phyloP scores from a whole-genome alignment of 441 rosid genomes.

The Adansonia rubrostipa region DNA sequence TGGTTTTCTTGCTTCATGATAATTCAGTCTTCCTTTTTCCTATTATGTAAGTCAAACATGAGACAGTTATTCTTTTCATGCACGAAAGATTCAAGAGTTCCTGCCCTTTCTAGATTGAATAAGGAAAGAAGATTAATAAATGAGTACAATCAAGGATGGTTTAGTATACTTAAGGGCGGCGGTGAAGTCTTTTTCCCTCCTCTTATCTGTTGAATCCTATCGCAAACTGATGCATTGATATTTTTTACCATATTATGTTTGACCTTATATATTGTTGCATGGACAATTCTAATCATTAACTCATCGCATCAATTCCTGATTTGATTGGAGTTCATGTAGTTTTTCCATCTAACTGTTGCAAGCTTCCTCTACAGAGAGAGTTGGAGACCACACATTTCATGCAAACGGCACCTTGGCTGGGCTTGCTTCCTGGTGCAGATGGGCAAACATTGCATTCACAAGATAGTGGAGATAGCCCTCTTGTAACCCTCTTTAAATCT shows the following conservation, averaged over 20 bases:
- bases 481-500: conserved; percentile 88
- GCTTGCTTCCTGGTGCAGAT: conserved; percentile 80
- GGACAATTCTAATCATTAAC: not conserved
- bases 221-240: not conserved
- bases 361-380: conserved; percentile 72
- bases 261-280: conserved; percentile 7
- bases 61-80: not conserved
- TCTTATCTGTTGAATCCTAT: not conserved
- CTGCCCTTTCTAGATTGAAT: conserved; percentile 15
- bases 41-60: not conserved
- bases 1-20: conserved; percentile 13
- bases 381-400: conserved; percentile 84
- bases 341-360: conserved; percentile 32
- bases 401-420: conserved; percentile 98
- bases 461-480: conserved; percentile 85
- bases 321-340: conserved; percentile 26
- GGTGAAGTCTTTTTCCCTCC: not conserved
- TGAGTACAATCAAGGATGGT: conserved; percentile 1
- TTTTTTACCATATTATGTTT: not conserved
- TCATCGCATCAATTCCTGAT: conserved; percentile 19
- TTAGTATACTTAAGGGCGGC: not conserved
- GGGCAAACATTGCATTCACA: conserved; percentile 86
- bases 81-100: not conserved
- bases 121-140: conserved; percentile 14
- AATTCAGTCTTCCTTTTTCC: not conserved